Evolutionary conservation across 352 stramenopile species (phyloP), one percentile per base, ranked within the genome.

Genomic region (Aphanomyces cochlioides): DNA sequence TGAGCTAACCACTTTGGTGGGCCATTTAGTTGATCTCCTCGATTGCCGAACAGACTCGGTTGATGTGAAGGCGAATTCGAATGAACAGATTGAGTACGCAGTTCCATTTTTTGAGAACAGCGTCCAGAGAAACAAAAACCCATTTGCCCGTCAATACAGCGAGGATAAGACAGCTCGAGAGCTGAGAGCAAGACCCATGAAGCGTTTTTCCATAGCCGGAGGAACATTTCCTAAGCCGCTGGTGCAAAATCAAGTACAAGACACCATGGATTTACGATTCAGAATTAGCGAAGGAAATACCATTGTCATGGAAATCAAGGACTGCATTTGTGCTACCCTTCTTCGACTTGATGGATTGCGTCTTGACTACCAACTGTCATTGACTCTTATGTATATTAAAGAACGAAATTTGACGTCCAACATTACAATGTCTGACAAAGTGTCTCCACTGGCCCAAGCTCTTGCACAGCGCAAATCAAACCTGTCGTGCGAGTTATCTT

Each of bases 241-340:
- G n/a, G 45, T 15, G 13, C 13, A 15, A 15, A 15, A 53, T 2
- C 45, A 53, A 53, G 13, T 19, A n/a, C n/a, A 19, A n/a, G 13
- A 53, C 13, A 53, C 50, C n/a, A 58, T 19, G 15, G 61, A 72
- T 28, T 72, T 68, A 40, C 56, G 73, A 2, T 73, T 86, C 53
- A 72, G 83, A 37, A 7, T 12, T 1, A 58, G 75, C 60, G 75
- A 84, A 28, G 54, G 75, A 0, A 82, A 81, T 63, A 77, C 73
- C 4, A 71, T 87, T 17, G 73, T 92, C 0, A 87, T 92, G 79
- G 79, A 90, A 69, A 90, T 92, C 60, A 92, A 92, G 60, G 78
- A 92, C 60, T 77, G 90, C 47, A 82, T 88, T 47, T 92, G 84
- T 56, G 82, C 75, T 3, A 85, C 87, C 59, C 69, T 92, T 54